These are phyloP conservation scores for Stellera chamaejasme DNA, from an alignment of 345 rosid species.

Conservation along the genomic window DNA sequence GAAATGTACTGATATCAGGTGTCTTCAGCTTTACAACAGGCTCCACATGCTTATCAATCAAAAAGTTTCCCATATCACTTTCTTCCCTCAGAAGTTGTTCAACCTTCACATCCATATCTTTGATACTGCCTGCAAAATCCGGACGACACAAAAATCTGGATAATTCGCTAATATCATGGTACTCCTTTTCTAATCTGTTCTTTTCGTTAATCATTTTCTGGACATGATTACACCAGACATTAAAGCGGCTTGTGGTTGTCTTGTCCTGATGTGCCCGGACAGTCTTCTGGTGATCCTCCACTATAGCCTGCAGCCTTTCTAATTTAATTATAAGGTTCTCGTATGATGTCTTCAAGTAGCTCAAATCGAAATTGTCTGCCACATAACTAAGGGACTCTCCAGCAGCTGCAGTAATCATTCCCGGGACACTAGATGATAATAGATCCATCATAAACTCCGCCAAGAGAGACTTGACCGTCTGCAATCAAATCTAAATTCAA, in stretches of 20 bases:
- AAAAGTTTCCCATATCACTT: neutral
- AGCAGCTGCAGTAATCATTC: no score
- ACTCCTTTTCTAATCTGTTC: neutral
- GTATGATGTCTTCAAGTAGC: neutral
- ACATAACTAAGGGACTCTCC: no score
- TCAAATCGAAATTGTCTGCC: no score
- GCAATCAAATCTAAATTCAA: no score
- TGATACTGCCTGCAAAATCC: neutral
- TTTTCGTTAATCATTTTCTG: neutral
- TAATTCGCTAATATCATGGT: no score
- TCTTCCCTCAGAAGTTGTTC: neutral
- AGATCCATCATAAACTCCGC: no score
- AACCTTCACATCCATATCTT: neutral
- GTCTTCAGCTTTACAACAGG: neutral
- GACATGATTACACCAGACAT: neutral
- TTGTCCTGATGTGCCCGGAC: neutral
- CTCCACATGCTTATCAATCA: slow-evolving; percentile 3
- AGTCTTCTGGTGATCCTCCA: slow-evolving; percentile 9
- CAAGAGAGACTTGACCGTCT: no score
- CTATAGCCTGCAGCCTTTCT: slow-evolving; percentile 17
- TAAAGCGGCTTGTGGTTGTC: neutral
- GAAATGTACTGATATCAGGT: neutral
- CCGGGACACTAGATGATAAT: no score
- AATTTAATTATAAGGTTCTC: slow-evolving; percentile 8
- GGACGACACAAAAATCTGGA: neutral